Conservation (phyloP, 2,329 filamentous ascomycete species). For the Penicillium nordicum region DNA sequence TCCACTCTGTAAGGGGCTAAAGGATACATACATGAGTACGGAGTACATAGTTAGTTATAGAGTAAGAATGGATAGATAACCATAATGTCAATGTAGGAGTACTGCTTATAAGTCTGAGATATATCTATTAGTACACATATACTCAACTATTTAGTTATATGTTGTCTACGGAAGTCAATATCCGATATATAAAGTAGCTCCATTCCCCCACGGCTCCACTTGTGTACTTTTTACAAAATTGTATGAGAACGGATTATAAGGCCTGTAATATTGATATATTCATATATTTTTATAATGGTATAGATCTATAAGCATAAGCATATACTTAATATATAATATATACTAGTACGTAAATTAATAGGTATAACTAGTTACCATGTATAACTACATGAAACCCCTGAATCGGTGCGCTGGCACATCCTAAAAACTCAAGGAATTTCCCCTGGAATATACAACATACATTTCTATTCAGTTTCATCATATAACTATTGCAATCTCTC, state of each 20-base stretch:
- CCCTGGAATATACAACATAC: not conserved
- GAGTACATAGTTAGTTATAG: not conserved
- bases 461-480: not conserved
- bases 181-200: not conserved
- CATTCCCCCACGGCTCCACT: not conserved
- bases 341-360: too few species aligned
- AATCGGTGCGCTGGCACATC: not conserved
- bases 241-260: not conserved
- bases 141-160: too few species aligned
- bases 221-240: not conserved
- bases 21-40: not conserved
- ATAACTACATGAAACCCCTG: not conserved
- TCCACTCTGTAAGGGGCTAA: constrained; percentile 7
- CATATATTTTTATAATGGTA: not conserved
- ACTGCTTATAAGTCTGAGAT: too few species aligned
- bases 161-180: not conserved
- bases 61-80: not conserved
- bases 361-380: not conserved
- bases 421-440: not conserved
- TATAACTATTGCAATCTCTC: not conserved
- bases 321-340: too few species aligned
- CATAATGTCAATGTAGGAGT: too few species aligned
- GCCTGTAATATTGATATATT: not conserved
- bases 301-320: too few species aligned
- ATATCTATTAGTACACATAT: too few species aligned